phyloP scores from a whole-genome alignment of 2,329 filamentous ascomycete species.

The Calonectria fujianensis region DNA sequence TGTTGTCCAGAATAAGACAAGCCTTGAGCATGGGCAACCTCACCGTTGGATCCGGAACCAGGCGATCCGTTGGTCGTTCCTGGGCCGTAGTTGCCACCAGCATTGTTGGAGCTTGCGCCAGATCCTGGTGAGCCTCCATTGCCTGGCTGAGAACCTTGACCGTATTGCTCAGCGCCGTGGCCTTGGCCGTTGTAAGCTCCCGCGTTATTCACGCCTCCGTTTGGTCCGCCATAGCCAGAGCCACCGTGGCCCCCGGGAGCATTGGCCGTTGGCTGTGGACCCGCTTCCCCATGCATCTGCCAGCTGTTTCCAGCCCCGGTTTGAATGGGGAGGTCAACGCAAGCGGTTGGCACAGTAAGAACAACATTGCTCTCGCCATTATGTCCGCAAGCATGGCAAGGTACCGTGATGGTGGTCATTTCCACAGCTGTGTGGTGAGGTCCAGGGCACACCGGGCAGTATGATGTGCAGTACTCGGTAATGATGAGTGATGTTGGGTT shows the following conservation, averaged over 20 bases:
- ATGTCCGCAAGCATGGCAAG: neutral
- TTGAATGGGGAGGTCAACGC: neutral
- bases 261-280: neutral
- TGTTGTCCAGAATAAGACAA: neutral
- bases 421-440: neutral
- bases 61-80: neutral
- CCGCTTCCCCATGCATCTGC: neutral
- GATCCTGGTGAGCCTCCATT: neutral
- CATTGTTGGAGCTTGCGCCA: neutral
- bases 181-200: neutral
- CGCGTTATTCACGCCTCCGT: neutral
- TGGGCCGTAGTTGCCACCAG: neutral
- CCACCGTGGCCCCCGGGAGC: neutral
- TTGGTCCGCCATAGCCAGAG: neutral
- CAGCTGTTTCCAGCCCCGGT: neutral
- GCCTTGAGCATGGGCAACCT: neutral
- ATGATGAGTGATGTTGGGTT: neutral
- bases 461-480: neutral
- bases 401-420: neutral
- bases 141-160: neutral
- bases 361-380: neutral
- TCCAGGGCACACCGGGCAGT: neutral
- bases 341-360: neutral
- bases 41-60: neutral
- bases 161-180: neutral